Percentiles rank a stretch among this genome's conserved stretches.
phyloP scores from a whole-genome alignment of 495 filamentous ascomycete genomes.

The Chaetomidium leptoderma region DNA sequence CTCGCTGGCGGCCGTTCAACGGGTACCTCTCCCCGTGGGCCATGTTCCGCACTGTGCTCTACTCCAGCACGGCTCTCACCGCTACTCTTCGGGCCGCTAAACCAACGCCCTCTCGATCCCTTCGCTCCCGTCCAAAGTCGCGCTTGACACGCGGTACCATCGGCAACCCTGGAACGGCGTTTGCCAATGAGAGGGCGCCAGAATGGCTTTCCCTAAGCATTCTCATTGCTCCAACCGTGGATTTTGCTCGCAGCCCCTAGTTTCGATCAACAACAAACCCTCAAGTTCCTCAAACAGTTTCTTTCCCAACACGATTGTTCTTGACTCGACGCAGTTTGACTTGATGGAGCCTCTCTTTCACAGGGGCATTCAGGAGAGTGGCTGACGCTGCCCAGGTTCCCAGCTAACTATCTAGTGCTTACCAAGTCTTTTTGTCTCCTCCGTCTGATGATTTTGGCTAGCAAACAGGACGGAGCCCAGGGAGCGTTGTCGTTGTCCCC shows the following conservation, averaged over 20 bases:
- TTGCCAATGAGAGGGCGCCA: conserved; percentile 21
- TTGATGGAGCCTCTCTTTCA: neutral
- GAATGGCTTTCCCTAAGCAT: conserved; percentile 10
- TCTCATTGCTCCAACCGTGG: conserved; percentile 18
- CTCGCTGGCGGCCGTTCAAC: too few species aligned
- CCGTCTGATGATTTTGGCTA: too few species aligned
- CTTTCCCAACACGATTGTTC: neutral
- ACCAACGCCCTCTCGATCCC: conserved; percentile 23
- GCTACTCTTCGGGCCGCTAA: conserved; percentile 32
- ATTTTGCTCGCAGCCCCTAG: neutral
- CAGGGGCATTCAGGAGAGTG: too few species aligned
- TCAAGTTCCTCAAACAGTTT: neutral
- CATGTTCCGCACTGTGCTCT: conserved; percentile 26
- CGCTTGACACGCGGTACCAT: conserved; percentile 20
- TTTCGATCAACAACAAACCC: neutral
- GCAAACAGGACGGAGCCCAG: too few species aligned
- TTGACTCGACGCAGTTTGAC: neutral
- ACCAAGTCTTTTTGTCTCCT: too few species aligned
- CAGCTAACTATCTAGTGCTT: neutral
- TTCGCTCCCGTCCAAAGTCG: conserved; percentile 12
- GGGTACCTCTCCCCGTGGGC: conserved; percentile 25
- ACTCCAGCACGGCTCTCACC: conserved; percentile 29
- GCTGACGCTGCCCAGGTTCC: too few species aligned
- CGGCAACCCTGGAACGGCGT: neutral
- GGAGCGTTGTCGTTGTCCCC: too few species aligned